Evolutionary conservation across 768 basidiomycete genomes (phyloP), one percentile per base, ranked within the genome.

Genomic region (Mycena amicta): DNA sequence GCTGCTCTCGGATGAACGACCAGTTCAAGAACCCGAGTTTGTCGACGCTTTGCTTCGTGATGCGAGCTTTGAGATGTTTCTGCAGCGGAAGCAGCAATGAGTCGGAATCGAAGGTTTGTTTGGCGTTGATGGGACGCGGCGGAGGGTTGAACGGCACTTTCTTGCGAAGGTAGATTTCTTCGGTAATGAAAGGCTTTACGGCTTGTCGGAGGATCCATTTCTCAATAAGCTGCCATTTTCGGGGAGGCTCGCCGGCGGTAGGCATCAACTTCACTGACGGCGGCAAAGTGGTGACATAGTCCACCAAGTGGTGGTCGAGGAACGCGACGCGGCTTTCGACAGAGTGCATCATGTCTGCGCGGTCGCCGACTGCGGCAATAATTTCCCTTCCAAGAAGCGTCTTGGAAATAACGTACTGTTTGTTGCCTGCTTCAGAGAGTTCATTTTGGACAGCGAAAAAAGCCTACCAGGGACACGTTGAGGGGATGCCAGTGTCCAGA

Each of bases 171-270:
- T 62, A 65, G 2, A 65, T 37, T 28, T 65, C 63, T 4, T 62
- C 60, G 15, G 63, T 65, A 31, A 65, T 40, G 63, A 59, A 65
- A 1, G 63, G 63, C 16, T 56, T 47, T 6, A 56, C 63, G 20
- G 63, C 61, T 39, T 65, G 20, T 5, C 63, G 56, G 8, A 65
- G 51, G 31, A 65, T 62, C 63, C 63, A 62, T 33, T 65, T 62
- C 18, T 65, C 64, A 31, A 26, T 26, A n/a, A 65, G 13, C 1
- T n/a, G 30, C 64, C 64, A 65, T 25, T 53, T 46, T 2, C 50
- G 40, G 0, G 52, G 33, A 5, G 16, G 15, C 5, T 49, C 20
- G n/a, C 22, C 39, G 22, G 51, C 25, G 27, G 45, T 20, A 1
- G 59, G 54, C 23, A 18, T 53, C 29, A 59, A 39, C 50, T 60